Base-by-base conservation (phyloP, 306 rosid genomes). In the Acacia crassicarpa region DNA sequence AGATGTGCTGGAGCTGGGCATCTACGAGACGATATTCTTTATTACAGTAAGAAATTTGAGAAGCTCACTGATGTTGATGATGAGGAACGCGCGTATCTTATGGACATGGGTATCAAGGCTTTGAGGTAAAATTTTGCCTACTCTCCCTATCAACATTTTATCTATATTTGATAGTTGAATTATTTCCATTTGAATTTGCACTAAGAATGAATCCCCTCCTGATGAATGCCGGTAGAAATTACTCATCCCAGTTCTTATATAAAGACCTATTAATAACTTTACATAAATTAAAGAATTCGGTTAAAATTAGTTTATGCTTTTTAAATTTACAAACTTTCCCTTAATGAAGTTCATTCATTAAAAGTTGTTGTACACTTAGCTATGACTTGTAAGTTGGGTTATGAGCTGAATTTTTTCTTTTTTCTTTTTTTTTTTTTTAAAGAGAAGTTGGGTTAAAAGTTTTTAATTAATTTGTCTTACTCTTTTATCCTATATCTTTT, bases 1-100 rank as follows among this genome's bases (percentile, higher is more conserved):
- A 94, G 98, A 87, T 94, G 97, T 86, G 92, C 89, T 63, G 98
- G 98, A 0, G 95, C 97, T 43, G 97, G 97, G 80, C 91, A 94
- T 88, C 81, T 94, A 20, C 89, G 93, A 74, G 97, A 92, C 79
- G 97, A 94, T 75, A 92, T 94, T 82, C 91, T 89, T 72, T 74
- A 88, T 84, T 92, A 92, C 84, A 81, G 85, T 43, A 88, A 84
- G 87, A 90, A 92, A 87, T 90, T 92, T 72, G 82, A 83, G 80
- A 92, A 89, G 86, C 84, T 81, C 66, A 75, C 88, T 3, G 91
- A 83, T 22, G 85, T 38, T 79, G 97, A 94, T 65, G 97, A 92
- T 44, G 98, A 94, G 87, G 89, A 87, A 53, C 87, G 84, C 41
- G 94, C 91, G 9, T 81, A 85, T 86, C 86, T 91, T 62, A 79